phyloP scores from a whole-genome alignment of 192 early-diverging fungal species.

The Spizellomyces sp. region DNA sequence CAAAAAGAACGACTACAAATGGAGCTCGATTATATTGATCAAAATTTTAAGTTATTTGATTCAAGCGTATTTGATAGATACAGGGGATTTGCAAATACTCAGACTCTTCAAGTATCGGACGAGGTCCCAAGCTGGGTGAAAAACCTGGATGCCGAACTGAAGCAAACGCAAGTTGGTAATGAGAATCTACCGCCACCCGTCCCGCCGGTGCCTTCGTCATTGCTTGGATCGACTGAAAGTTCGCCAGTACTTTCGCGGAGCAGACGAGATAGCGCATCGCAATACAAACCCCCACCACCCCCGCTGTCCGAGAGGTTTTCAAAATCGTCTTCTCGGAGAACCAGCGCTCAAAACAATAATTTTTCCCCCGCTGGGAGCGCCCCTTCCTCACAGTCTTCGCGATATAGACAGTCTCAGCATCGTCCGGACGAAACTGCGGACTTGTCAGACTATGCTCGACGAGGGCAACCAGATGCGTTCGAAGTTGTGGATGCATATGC shows the following conservation, averaged over 20 bases:
- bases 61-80: conserved; percentile 75
- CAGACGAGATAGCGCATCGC: too few species aligned
- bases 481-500: background rate
- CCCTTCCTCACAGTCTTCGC: too few species aligned
- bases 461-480: background rate
- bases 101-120: conserved; percentile 63
- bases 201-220: background rate
- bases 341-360: too few species aligned
- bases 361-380: too few species aligned
- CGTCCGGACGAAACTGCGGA: too few species aligned
- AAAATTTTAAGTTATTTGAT: conserved; percentile 77
- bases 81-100: conserved; percentile 55
- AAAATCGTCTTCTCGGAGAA: too few species aligned
- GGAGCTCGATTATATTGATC: conserved; percentile 73
- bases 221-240: background rate
- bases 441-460: too few species aligned
- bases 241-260: too few species aligned
- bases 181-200: too few species aligned
- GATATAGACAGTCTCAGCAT: too few species aligned
- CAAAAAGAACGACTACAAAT: conserved; percentile 51
- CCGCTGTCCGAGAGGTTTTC: too few species aligned
- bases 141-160: conserved; percentile 21
- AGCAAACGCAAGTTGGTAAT: background rate
- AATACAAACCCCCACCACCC: too few species aligned
- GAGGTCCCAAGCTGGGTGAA: conserved; percentile 73